Base-by-base conservation (phyloP, 495 filamentous ascomycete species). In the Immersiella caudata region DNA sequence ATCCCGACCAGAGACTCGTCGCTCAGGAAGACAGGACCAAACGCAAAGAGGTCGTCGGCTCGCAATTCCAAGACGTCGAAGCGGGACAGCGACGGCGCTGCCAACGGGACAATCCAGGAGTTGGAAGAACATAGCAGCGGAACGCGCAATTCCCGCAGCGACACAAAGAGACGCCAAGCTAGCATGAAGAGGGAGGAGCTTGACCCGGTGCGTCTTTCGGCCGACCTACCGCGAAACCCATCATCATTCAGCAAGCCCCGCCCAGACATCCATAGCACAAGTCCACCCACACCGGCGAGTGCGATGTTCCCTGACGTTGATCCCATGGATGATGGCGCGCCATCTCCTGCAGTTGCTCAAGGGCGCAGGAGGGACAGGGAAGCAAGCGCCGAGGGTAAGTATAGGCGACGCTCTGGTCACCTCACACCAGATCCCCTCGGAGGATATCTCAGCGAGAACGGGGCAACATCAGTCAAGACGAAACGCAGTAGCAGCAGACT, bases 1-100 rank as follows among this genome's bases (percentile, higher is more conserved):
- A 90, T 93, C 57, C 90, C 90, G 6, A 80, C 84, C 4, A 81
- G 89, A 62, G 89, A 91, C 58, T 92, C 89, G 1, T 91, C 89
- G 7, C 73, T 92, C 49, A 81, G 89, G 50, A 90, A 90, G 68
- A 83, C 80, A 1, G 76, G 78, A 12, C 67, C 72, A 7, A 77
- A 67, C 63, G 73, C 73, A 20, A 83, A 76, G 72, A 67, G 81
- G 65, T 78, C 80, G 0, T 82, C 80, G 1, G 75, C 74, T 12
- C 74, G 77, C 61, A 73, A 77, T 0, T 79, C 77, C 2, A 76
- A 76, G 59, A 77, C 60, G 11, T 75, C 80, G 16, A 80, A 71
- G 72, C 76, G 76, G n/a, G 79, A 81, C 36, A 76, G 75, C 67
- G 81, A 82, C 1, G 52, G 55, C 12, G 62, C 54, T 67, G 49